Evolutionary conservation across 2,329 filamentous ascomycete species (phyloP).

Genomic region (Lasiodiplodia sp.): DNA sequence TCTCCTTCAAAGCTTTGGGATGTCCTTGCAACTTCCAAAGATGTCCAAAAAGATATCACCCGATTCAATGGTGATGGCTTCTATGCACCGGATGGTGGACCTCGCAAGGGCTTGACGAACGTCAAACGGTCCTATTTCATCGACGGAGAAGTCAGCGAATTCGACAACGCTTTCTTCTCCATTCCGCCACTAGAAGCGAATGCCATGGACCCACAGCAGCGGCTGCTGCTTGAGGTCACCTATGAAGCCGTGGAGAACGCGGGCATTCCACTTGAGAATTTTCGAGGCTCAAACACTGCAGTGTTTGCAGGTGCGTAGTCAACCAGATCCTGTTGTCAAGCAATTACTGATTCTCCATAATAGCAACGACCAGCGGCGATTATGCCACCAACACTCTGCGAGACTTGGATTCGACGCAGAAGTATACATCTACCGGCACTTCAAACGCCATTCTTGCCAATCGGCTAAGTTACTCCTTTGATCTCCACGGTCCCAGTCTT

Average conservation of each 20-base stretch:
- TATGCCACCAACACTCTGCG: constrained; percentile 25
- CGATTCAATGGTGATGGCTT: constrained; percentile 43
- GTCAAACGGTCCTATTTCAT: constrained; percentile 29
- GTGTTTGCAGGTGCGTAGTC: constrained; percentile 30
- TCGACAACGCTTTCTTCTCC: constrained; percentile 35
- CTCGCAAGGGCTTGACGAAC: too few species aligned
- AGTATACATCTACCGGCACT: constrained; percentile 34
- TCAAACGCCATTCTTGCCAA: constrained; percentile 40
- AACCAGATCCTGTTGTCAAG: too few species aligned
- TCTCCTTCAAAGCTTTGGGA: constrained; percentile 42
- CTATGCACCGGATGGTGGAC: constrained; percentile 26
- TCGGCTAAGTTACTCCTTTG: constrained; percentile 41
- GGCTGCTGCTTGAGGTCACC: constrained; percentile 33
- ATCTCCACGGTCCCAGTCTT: constrained; percentile 40
- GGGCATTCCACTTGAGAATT: not conserved
- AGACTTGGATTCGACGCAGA: constrained; percentile 6
- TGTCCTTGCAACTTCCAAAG: constrained; percentile 36
- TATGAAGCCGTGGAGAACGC: constrained; percentile 35
- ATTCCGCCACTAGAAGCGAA: constrained; percentile 31
- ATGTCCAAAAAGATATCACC: constrained; percentile 41
- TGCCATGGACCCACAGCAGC: constrained; percentile 33
- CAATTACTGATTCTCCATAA: not conserved
- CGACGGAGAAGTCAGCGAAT: constrained; percentile 29
- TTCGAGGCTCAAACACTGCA: not conserved
- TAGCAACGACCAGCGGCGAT: constrained; percentile 34